Conservation (phyloP, 2,329 filamentous ascomycete genomes). For the Hypoxylon sp. region DNA sequence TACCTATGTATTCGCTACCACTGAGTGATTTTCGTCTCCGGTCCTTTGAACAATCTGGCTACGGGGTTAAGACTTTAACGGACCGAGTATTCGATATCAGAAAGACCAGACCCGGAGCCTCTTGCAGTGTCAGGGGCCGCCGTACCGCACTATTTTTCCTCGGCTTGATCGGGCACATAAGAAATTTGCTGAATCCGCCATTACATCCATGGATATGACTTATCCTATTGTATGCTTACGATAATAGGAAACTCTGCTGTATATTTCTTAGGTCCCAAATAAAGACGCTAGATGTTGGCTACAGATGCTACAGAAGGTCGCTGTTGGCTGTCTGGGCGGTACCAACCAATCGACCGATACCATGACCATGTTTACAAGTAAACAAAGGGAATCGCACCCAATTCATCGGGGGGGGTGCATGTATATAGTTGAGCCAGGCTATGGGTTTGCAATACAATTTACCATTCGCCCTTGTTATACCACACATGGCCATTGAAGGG, state of each 20-base stretch:
- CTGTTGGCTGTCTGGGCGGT: slow-evolving; percentile 6
- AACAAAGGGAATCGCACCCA: neutral
- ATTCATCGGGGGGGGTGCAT: neutral
- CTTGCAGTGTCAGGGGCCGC: neutral
- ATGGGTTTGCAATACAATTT: neutral
- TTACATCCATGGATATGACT: neutral
- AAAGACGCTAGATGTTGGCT: neutral
- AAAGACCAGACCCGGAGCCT: slow-evolving; percentile 2
- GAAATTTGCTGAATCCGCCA: neutral
- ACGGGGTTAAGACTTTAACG: slow-evolving; percentile 13
- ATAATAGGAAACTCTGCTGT: neutral
- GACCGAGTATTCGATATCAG: slow-evolving; percentile 4
- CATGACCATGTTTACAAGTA: neutral
- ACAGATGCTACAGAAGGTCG: neutral
- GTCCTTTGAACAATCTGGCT: slow-evolving; percentile 1
- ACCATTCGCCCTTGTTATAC: neutral
- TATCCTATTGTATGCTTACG: neutral
- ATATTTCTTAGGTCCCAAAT: neutral
- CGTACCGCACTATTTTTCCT: neutral
- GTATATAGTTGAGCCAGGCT: neutral
- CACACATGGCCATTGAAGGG: neutral
- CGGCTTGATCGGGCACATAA: slow-evolving; percentile 3
- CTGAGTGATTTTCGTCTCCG: slow-evolving; percentile 13
- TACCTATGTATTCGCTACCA: slow-evolving; percentile 12
- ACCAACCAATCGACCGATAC: neutral